These are phyloP conservation scores for Lupinus albus DNA, from an alignment of 306 rosid genomes.

Conservation along the genomic window DNA sequence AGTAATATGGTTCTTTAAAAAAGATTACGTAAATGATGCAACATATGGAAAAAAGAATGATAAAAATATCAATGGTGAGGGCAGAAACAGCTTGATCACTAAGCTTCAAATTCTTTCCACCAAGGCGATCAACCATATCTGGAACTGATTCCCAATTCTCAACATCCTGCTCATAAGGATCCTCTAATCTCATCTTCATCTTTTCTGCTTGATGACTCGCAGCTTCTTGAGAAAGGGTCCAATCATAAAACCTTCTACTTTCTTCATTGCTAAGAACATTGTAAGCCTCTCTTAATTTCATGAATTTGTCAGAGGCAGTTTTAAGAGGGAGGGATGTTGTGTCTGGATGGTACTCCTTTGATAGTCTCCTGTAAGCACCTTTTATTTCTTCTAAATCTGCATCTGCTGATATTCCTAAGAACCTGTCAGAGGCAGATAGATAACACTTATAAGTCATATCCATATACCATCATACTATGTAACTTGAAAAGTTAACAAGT, in stretches of 20 bases:
- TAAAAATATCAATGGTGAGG: conserved; percentile 65
- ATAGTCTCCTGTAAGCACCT: conserved; percentile 71
- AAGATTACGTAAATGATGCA: conserved; percentile 57
- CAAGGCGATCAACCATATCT: conserved; percentile 81
- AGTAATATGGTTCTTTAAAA: conserved; percentile 69
- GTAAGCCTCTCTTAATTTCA: conserved; percentile 74
- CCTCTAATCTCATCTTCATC: conserved; percentile 72
- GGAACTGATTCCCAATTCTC: conserved; percentile 62
- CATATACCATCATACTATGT: too few relatives aligned
- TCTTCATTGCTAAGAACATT: conserved; percentile 66
- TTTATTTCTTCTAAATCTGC: conserved; percentile 82
- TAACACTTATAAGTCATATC: not conserved
- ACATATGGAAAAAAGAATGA: conserved; percentile 64
- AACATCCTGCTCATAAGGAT: conserved; percentile 58
- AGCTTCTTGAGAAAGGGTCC: conserved; percentile 91
- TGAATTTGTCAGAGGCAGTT: conserved; percentile 76
- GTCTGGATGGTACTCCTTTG: conserved; percentile 96
- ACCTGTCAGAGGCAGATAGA: conserved; percentile 44
- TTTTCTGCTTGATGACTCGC: conserved; percentile 78
- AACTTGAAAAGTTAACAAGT: not conserved
- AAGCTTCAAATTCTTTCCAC: conserved; percentile 70
- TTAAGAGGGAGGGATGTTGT: conserved; percentile 91
- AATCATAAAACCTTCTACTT: conserved; percentile 74
- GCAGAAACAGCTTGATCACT: conserved; percentile 85
- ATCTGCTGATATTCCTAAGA: conserved; percentile 70